These are phyloP conservation scores for Naganishia randhawae DNA, from an alignment of 768 basidiomycete species.

Conservation along the genomic window DNA sequence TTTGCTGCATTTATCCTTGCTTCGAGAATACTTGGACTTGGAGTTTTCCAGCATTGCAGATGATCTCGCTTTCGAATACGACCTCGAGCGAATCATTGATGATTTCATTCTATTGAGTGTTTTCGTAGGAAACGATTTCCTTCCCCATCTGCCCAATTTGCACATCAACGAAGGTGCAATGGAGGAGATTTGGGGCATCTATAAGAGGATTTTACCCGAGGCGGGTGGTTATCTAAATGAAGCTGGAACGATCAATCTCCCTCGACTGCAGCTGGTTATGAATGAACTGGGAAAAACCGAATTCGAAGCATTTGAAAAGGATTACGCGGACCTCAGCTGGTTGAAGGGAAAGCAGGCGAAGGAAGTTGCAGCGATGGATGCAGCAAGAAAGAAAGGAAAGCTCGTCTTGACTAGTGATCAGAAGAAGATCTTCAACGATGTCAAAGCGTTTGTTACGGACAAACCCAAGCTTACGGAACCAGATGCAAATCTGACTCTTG, in stretches of 20 bases:
- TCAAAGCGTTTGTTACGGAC: conserved; percentile 66
- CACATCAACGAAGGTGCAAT: conserved; percentile 97
- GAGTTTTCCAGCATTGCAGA: conserved; percentile 68
- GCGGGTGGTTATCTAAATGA: conserved; percentile 87
- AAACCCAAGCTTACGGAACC: conserved; percentile 23
- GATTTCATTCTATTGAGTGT: conserved; percentile 96
- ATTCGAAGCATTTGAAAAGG: conserved; percentile 82
- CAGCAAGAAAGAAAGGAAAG: conserved; percentile 58
- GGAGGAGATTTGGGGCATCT: conserved; percentile 87
- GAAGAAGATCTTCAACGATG: conserved; percentile 69
- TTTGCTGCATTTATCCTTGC: conserved; percentile 83
- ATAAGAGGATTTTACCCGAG: conserved; percentile 78
- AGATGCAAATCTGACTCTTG: conserved; percentile 53
- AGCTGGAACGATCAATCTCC: conserved; percentile 71
- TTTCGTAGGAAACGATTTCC: conserved; percentile 95
- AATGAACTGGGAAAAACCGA: conserved; percentile 87
- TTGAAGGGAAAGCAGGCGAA: conserved; percentile 86
- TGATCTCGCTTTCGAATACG: conserved; percentile 71
- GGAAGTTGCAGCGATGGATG: conserved; percentile 64
- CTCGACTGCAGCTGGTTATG: conserved; percentile 76
- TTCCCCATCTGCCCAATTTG: conserved; percentile 90
- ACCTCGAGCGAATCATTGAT: conserved; percentile 89
- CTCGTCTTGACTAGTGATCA: conserved; percentile 75
- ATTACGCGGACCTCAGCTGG: conserved; percentile 85
- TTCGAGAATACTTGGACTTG: conserved; percentile 95